Percentiles rank a stretch among this genome's conserved stretches.
phyloP scores from a whole-genome alignment of 441 rosid genomes.

The Geranium incanum region DNA sequence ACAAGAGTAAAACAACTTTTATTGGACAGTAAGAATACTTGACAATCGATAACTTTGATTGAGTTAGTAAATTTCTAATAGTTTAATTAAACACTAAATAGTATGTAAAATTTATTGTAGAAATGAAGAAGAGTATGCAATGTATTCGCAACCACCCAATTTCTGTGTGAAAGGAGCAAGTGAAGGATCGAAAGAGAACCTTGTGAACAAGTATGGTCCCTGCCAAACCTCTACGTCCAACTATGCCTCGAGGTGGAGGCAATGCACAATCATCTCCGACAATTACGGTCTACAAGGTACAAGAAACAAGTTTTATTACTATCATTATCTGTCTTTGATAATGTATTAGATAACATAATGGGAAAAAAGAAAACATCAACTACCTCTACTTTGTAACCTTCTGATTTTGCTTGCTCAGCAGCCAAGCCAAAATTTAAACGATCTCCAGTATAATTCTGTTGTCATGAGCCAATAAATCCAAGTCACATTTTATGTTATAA shows the following conservation, averaged over 20 bases:
- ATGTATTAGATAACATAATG: conserved; percentile 10
- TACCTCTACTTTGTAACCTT: conserved; percentile 93
- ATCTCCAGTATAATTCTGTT: conserved; percentile 89
- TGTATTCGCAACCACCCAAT: too few relatives aligned
- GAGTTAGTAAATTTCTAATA: background rate
- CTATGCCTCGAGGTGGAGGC: conserved; percentile 88
- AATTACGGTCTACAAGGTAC: conserved; percentile 59
- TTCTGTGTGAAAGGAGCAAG: background rate
- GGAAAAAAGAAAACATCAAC: conserved; percentile 11
- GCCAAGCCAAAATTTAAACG: conserved; percentile 96
- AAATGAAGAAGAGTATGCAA: too few relatives aligned
- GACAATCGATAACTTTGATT: too few relatives aligned
- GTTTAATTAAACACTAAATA: background rate
- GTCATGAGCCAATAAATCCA: background rate
- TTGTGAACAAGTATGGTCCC: conserved; percentile 89
- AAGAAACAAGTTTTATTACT: conserved; percentile 13
- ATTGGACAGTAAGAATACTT: too few relatives aligned
- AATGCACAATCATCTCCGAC: conserved; percentile 98
- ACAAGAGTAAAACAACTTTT: too few relatives aligned
- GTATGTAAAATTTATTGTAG: background rate
- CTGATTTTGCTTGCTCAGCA: conserved; percentile 97
- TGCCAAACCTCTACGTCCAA: conserved; percentile 92
- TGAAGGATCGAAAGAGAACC: conserved; percentile 37
- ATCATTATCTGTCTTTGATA: conserved; percentile 12
- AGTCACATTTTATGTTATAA: background rate